Conservation (phyloP, 495 filamentous ascomycete genomes). For the Annulohypoxylon nitens region DNA sequence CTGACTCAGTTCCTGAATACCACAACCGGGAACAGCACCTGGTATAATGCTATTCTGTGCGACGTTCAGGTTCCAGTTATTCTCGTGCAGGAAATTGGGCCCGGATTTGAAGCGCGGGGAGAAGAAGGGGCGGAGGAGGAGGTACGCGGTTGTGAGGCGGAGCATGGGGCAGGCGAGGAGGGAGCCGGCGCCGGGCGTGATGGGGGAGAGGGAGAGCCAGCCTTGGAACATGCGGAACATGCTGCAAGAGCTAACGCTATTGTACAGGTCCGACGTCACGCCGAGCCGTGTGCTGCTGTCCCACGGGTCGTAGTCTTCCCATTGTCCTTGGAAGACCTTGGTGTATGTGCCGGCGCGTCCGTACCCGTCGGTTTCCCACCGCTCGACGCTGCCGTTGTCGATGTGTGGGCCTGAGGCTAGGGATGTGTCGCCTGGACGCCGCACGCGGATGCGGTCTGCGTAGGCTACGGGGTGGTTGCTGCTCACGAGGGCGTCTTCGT, state of each 20-base stretch:
- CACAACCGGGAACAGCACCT: slow-evolving; percentile 78
- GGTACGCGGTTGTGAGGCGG: slow-evolving; percentile 82
- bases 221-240: slow-evolving; percentile 93
- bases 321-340: slow-evolving; percentile 76
- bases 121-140: slow-evolving; percentile 89
- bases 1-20: slow-evolving; percentile 76
- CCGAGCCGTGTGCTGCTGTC: slow-evolving; percentile 77
- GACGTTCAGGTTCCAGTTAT: slow-evolving; percentile 54
- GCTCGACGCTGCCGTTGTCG: slow-evolving; percentile 85
- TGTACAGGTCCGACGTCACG: slow-evolving; percentile 82
- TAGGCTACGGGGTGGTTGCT: slow-evolving; percentile 75
- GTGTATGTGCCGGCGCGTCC: slow-evolving; percentile 74
- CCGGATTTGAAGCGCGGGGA: slow-evolving; percentile 55
- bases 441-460: slow-evolving; percentile 82
- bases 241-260: slow-evolving; percentile 82
- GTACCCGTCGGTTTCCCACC: slow-evolving; percentile 91
- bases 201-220: slow-evolving; percentile 79
- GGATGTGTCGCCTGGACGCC: slow-evolving; percentile 71
- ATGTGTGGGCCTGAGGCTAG: slow-evolving; percentile 80
- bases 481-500: slow-evolving; percentile 72
- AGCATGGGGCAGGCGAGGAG: slow-evolving; percentile 84
- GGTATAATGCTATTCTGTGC: slow-evolving; percentile 71
- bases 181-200: slow-evolving; percentile 74
- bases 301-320: slow-evolving; percentile 89
- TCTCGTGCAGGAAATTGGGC: slow-evolving; percentile 42